Base-by-base conservation (phyloP, 495 filamentous ascomycete genomes). In the Venustampulla echinocandica region DNA sequence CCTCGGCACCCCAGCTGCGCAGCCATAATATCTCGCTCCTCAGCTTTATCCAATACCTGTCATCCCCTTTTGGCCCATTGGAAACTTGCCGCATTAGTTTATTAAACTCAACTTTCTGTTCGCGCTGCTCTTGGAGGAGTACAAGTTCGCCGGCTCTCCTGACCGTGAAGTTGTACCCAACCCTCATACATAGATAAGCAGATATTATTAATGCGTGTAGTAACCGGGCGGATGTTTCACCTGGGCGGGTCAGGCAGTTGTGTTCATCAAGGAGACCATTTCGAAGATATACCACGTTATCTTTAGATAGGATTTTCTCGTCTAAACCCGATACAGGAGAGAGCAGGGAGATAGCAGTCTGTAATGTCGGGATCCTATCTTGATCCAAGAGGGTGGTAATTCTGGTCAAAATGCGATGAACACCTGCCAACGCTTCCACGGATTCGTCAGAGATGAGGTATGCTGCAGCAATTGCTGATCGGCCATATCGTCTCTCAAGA, bases 11-110 rank as follows among this genome's bases (percentile, higher is more conserved):
- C 89, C 89, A 94, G 59, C 80, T 76, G 55, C 78, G 76, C 22
- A 95, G 75, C 89, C 89, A 95, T 1, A 90, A 64, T 13, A 95
- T 59, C 56, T 84, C 77, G 41, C 77, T 71, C 28, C 86, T 73
- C 6, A 76, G 69, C 18, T 64, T 63, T 28, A 67, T 67, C 89
- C 89, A 94, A 39, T 81, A 76, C 49, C 72, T 75, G 19, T 80
- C 77, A 47, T 84, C 76, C 35, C 70, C 75, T 41, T 71, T 77
- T 0, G 69, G 35, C 0, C 35, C 43, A 41, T 46, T 39, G 17
- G 66, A 70, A 21, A 67, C 59, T 3, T 72, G 60, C 2, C 67
- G 68, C 17, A 93, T 73, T 9, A 86, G 69, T 39, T 69, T 81
- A 15, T 70, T 68, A 30, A 89, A 65, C 38, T 86, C 75, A 10